Evolutionary conservation across 2,329 filamentous ascomycete species (phyloP), one percentile per base, ranked within the genome.

Genomic region (Colletotrichum gigasporum): DNA sequence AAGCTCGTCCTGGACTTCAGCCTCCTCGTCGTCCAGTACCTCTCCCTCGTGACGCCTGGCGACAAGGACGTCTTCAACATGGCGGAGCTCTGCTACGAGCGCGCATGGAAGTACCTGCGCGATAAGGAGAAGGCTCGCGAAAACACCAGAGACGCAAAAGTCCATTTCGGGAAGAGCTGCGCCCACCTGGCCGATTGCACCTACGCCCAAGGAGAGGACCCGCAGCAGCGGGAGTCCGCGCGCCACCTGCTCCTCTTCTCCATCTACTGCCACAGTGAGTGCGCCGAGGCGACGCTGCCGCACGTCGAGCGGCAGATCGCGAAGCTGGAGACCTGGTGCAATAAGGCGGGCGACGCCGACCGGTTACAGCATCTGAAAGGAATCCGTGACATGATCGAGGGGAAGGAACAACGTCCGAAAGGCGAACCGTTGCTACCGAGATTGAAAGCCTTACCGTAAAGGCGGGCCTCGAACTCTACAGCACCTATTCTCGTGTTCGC

Each of bases 281-380:
- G 34, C 14, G 16, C 47, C 4, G 16, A 35, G 55, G 61, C 3
- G 3, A 64, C 56, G 6, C 10, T 16, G 20, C 34, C 61, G 2
- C 22, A 64, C 4, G 50, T 28, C 3, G 48, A 61, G 11, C 44
- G 58, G 2, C 63, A 63, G 8, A 56, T 51, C 37, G 28, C n/a
- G 16, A 62, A 63, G 37, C 7, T 65, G 7, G 18, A 22, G 16
- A n/a, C 24, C 12, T 65, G 63, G 63, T 65, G 63, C 30, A 5
- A 34, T 5, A 58, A 63, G 11, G 58, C 50, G 1, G 14, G 9
- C 5, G 61, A 64, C n/a, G n/a, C 6, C 2, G 2, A 11, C 11
- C 20, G 61, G 14, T 10, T 54, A 4, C 14, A 24, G 5, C 16
- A 16, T 6, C 10, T 64, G 7, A 10, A 26, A 2, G 18, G 4